Percentiles rank a stretch among this genome's conserved stretches.
These are phyloP conservation scores for Amaranthus hypochondriacus DNA, from an alignment of 148 eudicot genomes.

Conservation along the genomic window DNA sequence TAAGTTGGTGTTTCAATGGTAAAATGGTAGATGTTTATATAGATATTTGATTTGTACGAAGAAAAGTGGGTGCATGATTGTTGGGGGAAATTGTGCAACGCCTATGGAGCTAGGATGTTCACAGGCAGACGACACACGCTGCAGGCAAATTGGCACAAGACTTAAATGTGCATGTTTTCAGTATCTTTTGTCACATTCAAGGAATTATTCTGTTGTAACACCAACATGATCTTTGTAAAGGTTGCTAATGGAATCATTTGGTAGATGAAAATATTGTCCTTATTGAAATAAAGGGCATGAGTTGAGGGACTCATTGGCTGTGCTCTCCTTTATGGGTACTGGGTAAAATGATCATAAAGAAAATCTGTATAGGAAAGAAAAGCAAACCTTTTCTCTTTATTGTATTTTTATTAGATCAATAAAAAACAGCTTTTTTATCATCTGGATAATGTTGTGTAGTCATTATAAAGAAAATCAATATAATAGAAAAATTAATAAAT, in stretches of 20 bases:
- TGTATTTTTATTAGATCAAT: too few relatives aligned
- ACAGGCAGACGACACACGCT: constrained; percentile 2
- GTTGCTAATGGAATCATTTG: background rate
- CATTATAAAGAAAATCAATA: too few relatives aligned
- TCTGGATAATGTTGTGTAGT: too few relatives aligned
- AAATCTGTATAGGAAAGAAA: too few relatives aligned
- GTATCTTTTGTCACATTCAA: constrained; percentile 3
- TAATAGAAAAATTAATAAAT: too few relatives aligned
- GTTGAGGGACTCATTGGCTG: too few relatives aligned
- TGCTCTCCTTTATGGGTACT: too few relatives aligned
- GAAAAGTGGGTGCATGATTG: background rate
- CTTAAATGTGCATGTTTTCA: background rate
- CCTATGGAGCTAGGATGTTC: background rate
- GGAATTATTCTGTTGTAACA: constrained; percentile 6
- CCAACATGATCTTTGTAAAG: background rate
- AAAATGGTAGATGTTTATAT: constrained; percentile 8
- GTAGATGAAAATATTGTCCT: background rate
- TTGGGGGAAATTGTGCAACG: constrained; percentile 1
- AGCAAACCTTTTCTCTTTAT: too few relatives aligned
- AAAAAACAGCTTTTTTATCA: too few relatives aligned
- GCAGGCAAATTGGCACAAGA: background rate
- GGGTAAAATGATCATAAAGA: too few relatives aligned
- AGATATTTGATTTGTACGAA: background rate
- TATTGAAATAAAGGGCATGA: background rate
- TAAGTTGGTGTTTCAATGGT: background rate